Conservation (phyloP, 164 flowering plant genomes). For the Tetracentron sinense region DNA sequence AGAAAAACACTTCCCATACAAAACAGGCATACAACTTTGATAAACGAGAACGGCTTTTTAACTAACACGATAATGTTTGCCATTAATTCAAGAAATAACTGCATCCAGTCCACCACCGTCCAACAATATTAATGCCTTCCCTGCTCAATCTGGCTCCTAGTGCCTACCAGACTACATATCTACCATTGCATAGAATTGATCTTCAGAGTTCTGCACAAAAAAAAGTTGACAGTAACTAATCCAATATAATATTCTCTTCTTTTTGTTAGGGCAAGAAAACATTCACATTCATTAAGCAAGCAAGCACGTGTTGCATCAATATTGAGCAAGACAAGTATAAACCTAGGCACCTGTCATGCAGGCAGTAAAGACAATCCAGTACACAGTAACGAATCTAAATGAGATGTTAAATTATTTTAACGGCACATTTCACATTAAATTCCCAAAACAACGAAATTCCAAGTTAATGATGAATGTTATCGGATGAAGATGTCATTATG, state of each 20-base stretch:
- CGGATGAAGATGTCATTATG: too few species aligned
- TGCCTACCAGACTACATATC: constrained; percentile 2
- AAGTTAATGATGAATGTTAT: too few species aligned
- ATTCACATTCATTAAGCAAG: neutral
- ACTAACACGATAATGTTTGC: constrained; percentile 24
- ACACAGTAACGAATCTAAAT: neutral
- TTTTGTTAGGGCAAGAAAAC: too few species aligned
- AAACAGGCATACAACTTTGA: constrained; percentile 25
- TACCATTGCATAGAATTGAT: neutral
- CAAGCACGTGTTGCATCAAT: neutral
- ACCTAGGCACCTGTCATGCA: neutral
- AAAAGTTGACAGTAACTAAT: constrained; percentile 1
- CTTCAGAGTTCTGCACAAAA: constrained; percentile 4
- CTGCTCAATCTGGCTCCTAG: neutral
- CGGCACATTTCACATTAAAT: neutral
- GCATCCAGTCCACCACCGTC: constrained; percentile 12
- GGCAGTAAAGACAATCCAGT: neutral
- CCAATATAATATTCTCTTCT: neutral
- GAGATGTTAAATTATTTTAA: neutral
- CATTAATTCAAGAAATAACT: constrained; percentile 16
- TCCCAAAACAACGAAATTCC: neutral
- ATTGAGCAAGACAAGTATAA: neutral
- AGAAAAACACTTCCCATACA: constrained; percentile 27
- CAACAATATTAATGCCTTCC: neutral
- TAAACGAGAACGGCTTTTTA: constrained; percentile 39